Evolutionary conservation across 2,329 filamentous ascomycete genomes (phyloP).

Genomic region (Zalaria sp.): DNA sequence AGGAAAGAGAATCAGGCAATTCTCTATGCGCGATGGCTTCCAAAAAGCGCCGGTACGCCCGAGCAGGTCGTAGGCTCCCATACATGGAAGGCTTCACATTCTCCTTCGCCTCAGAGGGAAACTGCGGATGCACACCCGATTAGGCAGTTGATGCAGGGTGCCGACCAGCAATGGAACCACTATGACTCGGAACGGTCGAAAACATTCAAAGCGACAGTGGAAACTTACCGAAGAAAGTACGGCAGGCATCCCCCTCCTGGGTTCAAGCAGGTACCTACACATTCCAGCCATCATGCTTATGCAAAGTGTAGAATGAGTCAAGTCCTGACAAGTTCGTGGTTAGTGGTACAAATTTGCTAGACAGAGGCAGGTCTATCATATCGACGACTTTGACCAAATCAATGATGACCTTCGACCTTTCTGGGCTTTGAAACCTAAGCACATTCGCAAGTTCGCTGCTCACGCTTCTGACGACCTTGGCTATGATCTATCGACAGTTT

Average conservation of each 20-base stretch:
- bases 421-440: conserved; percentile 31
- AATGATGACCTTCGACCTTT: conserved; percentile 39
- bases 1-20: no score
- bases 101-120: no score
- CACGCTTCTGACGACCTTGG: conserved; percentile 36
- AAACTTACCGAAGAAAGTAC: conserved; percentile 40
- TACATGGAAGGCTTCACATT: no score
- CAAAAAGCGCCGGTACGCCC: no score
- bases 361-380: conserved; percentile 38
- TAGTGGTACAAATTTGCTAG: conserved; percentile 42
- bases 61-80: no score
- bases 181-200: conserved; percentile 24
- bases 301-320: background rate
- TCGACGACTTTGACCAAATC: conserved; percentile 45
- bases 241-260: conserved; percentile 49
- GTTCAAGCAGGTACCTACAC: conserved; percentile 26
- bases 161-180: conserved; percentile 16
- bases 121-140: no score
- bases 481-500: conserved; percentile 34
- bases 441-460: conserved; percentile 33
- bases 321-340: background rate
- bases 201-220: conserved; percentile 37
- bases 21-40: no score
- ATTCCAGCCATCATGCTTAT: background rate
- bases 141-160: conserved; percentile 18